phyloP scores from a whole-genome alignment of 2,329 filamentous ascomycete species.

The Pseudofabraea citricarpa region DNA sequence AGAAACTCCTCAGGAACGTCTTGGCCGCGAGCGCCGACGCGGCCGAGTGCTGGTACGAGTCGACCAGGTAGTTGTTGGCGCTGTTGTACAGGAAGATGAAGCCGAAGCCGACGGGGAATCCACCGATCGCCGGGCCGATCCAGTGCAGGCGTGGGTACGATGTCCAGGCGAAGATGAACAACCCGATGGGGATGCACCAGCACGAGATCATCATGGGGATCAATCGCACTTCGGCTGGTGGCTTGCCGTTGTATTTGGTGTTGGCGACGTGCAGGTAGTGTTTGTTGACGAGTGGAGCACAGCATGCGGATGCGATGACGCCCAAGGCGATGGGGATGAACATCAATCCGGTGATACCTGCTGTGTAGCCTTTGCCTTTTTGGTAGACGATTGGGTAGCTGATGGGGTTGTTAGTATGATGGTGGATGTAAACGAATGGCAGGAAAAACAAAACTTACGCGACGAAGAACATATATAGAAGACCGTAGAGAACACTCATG shows the following conservation, averaged over 20 bases:
- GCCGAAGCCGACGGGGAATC: constrained; percentile 55
- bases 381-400: constrained; percentile 61
- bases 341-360: constrained; percentile 75
- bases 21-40: constrained; percentile 78
- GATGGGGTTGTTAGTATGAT: background rate
- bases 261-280: constrained; percentile 65
- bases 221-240: constrained; percentile 72
- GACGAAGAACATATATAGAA: constrained; percentile 45
- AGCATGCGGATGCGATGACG: constrained; percentile 61
- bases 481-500: constrained; percentile 67
- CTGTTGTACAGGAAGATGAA: constrained; percentile 63
- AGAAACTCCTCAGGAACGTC: constrained; percentile 74
- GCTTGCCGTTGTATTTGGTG: constrained; percentile 60
- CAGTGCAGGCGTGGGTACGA: constrained; percentile 51
- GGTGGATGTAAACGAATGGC: background rate
- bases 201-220: constrained; percentile 79
- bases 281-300: constrained; percentile 70
- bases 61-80: constrained; percentile 54
- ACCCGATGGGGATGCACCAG: constrained; percentile 64
- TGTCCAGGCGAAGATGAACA: constrained; percentile 66
- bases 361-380: constrained; percentile 71
- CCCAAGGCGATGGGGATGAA: constrained; percentile 80
- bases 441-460: constrained; percentile 6
- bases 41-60: constrained; percentile 68
- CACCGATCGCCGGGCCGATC: constrained; percentile 53